These are phyloP conservation scores for Chrysanthemum seticuspe DNA, from an alignment of 129 eudicot species.

Conservation along the genomic window DNA sequence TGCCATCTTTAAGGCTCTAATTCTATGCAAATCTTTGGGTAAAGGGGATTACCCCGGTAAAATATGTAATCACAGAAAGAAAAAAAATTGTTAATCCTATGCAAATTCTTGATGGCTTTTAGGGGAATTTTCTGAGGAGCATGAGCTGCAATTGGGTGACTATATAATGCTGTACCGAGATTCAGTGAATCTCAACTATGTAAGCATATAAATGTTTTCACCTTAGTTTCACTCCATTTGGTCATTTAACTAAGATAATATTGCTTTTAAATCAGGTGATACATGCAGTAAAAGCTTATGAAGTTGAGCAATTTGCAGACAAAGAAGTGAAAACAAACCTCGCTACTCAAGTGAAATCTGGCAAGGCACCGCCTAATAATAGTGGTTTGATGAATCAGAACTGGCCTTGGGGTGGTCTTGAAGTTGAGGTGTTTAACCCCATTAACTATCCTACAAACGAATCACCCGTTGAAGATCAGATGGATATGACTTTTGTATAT, in stretches of 20 bases:
- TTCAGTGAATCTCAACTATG: slow-evolving; percentile 51
- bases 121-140: slow-evolving; percentile 76
- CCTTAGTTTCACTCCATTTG: neutral
- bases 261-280: slow-evolving; percentile 44
- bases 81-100: neutral
- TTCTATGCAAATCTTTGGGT: neutral
- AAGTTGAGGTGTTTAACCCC: slow-evolving; percentile 31
- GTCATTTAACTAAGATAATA: neutral
- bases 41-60: too few relatives aligned
- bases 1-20: neutral
- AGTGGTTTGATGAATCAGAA: slow-evolving; percentile 29
- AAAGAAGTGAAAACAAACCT: slow-evolving; percentile 31
- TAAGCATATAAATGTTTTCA: slow-evolving; percentile 28
- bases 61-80: too few relatives aligned
- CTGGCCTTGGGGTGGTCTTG: slow-evolving; percentile 33
- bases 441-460: slow-evolving; percentile 25
- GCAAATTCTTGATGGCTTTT: slow-evolving; percentile 14
- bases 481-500: slow-evolving; percentile 48
- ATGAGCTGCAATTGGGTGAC: slow-evolving; percentile 61
- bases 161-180: slow-evolving; percentile 68
- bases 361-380: slow-evolving; percentile 12
- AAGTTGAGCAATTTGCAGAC: slow-evolving; percentile 31
- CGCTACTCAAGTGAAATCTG: slow-evolving; percentile 5
- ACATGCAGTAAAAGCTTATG: slow-evolving; percentile 52
- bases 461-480: slow-evolving; percentile 35